Conservation (phyloP, 169 alveolate genomes). For the Plasmodium fragile region DNA sequence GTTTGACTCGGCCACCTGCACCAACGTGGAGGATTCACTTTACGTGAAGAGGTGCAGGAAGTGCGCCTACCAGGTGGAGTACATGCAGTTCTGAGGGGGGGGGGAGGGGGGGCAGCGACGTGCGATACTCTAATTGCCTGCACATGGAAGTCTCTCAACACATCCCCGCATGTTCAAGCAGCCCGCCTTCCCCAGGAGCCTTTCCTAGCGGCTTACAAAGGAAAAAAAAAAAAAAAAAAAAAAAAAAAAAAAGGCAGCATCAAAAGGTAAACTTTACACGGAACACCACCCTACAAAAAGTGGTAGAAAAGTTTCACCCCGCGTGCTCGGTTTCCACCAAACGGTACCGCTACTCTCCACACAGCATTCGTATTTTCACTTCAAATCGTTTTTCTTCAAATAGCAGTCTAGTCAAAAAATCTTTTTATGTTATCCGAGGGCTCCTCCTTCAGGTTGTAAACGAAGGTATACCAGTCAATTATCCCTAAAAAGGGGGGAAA, state of each 20-base stretch:
- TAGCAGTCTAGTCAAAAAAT: slow-evolving; percentile 28
- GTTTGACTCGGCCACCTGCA: slow-evolving; percentile 45
- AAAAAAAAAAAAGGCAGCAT: not conserved
- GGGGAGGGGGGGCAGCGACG: not conserved
- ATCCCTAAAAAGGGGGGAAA: slow-evolving; percentile 16
- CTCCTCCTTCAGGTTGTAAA: slow-evolving; percentile 62
- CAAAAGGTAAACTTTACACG: not conserved
- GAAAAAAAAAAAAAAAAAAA: too few relatives aligned
- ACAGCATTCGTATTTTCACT: not conserved
- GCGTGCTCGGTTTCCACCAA: not conserved
- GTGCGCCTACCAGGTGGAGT: slow-evolving; percentile 46
- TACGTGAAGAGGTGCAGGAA: slow-evolving; percentile 28
- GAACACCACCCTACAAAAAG: not conserved
- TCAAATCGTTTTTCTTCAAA: not conserved
- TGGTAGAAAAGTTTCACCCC: not conserved
- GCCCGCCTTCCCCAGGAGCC: not conserved
- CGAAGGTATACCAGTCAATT: slow-evolving; percentile 75
- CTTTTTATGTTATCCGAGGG: slow-evolving; percentile 69
- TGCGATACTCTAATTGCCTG: not conserved
- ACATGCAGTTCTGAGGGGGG: slow-evolving; percentile 26
- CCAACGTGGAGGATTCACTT: slow-evolving; percentile 18
- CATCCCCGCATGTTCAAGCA: too few relatives aligned
- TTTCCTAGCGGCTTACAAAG: not conserved
- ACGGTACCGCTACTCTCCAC: not conserved
- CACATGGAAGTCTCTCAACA: not conserved